Evolutionary conservation across 768 basidiomycete genomes (phyloP).

Genomic region (Pseudohyphozyma bogoriensis): DNA sequence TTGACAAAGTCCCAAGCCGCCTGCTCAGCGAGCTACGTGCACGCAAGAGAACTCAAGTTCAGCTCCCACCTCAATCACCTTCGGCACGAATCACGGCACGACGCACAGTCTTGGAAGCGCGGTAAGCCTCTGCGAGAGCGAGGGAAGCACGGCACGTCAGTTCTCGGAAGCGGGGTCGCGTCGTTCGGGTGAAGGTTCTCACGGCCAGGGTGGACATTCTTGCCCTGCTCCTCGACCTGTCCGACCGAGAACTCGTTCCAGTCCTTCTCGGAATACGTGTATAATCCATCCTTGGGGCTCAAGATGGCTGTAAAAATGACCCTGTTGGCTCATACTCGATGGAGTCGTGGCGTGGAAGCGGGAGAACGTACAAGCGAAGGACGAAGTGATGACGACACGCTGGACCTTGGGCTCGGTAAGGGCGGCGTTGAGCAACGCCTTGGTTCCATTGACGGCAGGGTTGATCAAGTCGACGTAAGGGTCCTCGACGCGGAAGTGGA

Average conservation of each 20-base stretch:
- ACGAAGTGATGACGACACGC: constrained; percentile 61
- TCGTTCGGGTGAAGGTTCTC: background rate
- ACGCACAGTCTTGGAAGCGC: constrained; percentile 48
- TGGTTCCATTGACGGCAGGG: constrained; percentile 64
- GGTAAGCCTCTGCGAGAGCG: constrained; percentile 43
- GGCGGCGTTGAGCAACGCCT: constrained; percentile 51
- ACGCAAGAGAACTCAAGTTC: too few species aligned
- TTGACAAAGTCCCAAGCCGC: constrained; percentile 48
- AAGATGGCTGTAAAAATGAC: constrained; percentile 40
- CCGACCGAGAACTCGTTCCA: constrained; percentile 52
- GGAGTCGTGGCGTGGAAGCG: too few species aligned
- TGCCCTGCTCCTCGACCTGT: constrained; percentile 47
- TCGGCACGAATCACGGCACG: too few species aligned
- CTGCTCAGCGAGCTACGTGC: constrained; percentile 54
- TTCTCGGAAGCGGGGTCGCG: too few species aligned
- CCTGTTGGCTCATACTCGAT: background rate
- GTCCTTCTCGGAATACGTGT: constrained; percentile 40
- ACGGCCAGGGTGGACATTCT: constrained; percentile 37
- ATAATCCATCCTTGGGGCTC: constrained; percentile 29
- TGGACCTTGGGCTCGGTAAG: constrained; percentile 43
- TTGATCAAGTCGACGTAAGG: constrained; percentile 45
- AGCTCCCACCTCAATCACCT: too few species aligned
- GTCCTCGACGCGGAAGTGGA: constrained; percentile 40
- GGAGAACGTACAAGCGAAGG: constrained; percentile 40
- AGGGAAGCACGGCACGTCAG: too few species aligned